Evolutionary conservation across 2,329 filamentous ascomycete genomes (phyloP).

Genomic region (Fonsecaea nubica): DNA sequence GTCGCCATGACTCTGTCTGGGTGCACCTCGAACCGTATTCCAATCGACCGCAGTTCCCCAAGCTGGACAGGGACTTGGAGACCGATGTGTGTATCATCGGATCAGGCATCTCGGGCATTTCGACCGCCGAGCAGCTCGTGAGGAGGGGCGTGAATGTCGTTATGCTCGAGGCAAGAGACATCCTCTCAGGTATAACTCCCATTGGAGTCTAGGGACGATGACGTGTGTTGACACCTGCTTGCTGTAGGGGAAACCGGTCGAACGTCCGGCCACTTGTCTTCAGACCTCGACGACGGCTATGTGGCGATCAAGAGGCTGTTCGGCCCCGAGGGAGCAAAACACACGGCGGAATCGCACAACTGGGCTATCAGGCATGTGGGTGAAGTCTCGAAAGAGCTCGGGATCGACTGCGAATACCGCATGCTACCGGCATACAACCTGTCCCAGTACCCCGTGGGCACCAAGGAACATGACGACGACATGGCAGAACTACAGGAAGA

Average conservation of each 20-base stretch:
- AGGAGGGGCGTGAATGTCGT: slow-evolving; percentile 57
- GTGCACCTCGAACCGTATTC: slow-evolving; percentile 57
- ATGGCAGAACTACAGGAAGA: slow-evolving; percentile 56
- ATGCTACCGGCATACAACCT: slow-evolving; percentile 58
- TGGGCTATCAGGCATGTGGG: slow-evolving; percentile 62
- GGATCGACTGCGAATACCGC: slow-evolving; percentile 64
- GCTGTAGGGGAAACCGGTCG: slow-evolving; percentile 58
- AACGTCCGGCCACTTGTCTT: slow-evolving; percentile 62
- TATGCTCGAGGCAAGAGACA: slow-evolving; percentile 62
- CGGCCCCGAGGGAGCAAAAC: slow-evolving; percentile 56
- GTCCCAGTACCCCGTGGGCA: slow-evolving; percentile 55
- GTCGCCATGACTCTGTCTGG: slow-evolving; percentile 61
- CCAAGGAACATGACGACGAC: slow-evolving; percentile 55
- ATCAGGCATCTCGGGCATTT: slow-evolving; percentile 61
- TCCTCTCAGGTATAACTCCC: slow-evolving; percentile 43
- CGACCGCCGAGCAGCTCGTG: slow-evolving; percentile 61
- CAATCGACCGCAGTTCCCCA: slow-evolving; percentile 52
- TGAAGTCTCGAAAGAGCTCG: slow-evolving; percentile 56
- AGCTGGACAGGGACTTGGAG: slow-evolving; percentile 52
- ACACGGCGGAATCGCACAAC: slow-evolving; percentile 61
- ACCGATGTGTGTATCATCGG: slow-evolving; percentile 61
- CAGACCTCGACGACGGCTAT: slow-evolving; percentile 62
- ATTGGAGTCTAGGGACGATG: background rate
- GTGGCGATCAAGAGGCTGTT: slow-evolving; percentile 60
- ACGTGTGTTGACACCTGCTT: background rate